Evolutionary conservation across 345 rosid species (phyloP), one percentile per base, ranked within the genome.

Genomic region (Acer yangbiense): DNA sequence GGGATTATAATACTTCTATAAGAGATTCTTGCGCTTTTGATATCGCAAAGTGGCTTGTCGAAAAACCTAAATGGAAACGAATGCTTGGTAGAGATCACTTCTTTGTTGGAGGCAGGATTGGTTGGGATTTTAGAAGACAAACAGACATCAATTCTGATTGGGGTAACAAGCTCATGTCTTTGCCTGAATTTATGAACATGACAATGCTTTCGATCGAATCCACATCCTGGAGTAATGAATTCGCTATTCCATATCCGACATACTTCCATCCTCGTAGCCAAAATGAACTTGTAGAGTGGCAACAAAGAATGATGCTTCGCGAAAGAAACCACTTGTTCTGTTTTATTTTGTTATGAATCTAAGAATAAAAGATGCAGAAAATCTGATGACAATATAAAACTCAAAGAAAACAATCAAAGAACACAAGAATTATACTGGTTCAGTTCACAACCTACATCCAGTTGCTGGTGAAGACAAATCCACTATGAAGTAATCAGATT

Each of bases 21-120:
- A 80, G 92, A 82, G 93, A 91, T 48, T 72, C 83, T 41, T 73
- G 79, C 35, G 88, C 83, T 52, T 54, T 35, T 43, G 83, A 83
- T 17, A 17, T 87, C 4, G 79, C 67, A 0, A 35, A 41, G 13
- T 90, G 92, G 90, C 82, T 91, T 0, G 65, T 35, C 13, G 21
- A 68, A 44, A 78, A 80, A 44, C 78, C 86, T 0, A 90, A 87
- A 76, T 91, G 93, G 95, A 83, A 82, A 39, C 84, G 61, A 57
- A 75, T 83, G 89, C 81, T 35, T 70, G 95, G 95, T 16, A 57
- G 77, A 75, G 92, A 91, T 82, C 93, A 91, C 80, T 89, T 89
- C 82, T 68, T 88, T 2, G 84, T 90, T n/a, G 80, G 87, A 2
- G 93, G 95, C 17, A 85, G 90, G 76, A 83, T 86, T 13, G 83